Evolutionary conservation across 305 asterid genomes (phyloP), one percentile per base, ranked within the genome.

Genomic region (Petunia hybrid): DNA sequence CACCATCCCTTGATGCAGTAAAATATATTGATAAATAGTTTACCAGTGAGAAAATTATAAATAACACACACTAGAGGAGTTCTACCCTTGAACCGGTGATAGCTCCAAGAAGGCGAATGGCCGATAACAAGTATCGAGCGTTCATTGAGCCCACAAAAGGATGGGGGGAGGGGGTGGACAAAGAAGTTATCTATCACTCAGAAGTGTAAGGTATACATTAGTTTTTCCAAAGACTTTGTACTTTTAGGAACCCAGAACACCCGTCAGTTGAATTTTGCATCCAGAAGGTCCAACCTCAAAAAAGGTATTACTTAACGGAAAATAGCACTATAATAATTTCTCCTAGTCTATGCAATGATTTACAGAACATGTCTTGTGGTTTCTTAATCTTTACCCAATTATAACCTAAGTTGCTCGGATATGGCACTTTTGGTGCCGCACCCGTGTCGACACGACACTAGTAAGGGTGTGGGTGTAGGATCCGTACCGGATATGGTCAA

Each of bases 1-100:
- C 98, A 94, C 98, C 99, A 94, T 81, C 99, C 99, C 99, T 94
- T 10, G 66, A 83, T 69, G 78, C 82, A 80, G 86, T 80, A 79
- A 66, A 84, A 60, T 31, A 87, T 81, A 62, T 66, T 41, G 80
- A 62, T 74, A 36, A 74, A 69, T 69, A 43, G 64, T 13, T 2
- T 73, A 43, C 59, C 77, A 45, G 0, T 5, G 12, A 73, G 13
- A 0, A 48, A 74, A 51, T 12, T 1, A 36, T 36, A 73, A 74
- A 7, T 7, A 74, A 53, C 38, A 48, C 46, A 46, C 35, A 38
- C 46, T 6, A 36, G 48, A 74, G 13, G 53, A 73, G 63, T 74
- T 53, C n/a, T 51, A 2, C 53, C 63, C 13, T 48, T 45, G 0
- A 67, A 68, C 8, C 4, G 55, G 39, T 42, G 39, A 68, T n/a